Percentiles rank a stretch among this genome's conserved stretches.
Conservation (phyloP, 1,139 yeast species). For the Saccharomyces hybrid region DNA sequence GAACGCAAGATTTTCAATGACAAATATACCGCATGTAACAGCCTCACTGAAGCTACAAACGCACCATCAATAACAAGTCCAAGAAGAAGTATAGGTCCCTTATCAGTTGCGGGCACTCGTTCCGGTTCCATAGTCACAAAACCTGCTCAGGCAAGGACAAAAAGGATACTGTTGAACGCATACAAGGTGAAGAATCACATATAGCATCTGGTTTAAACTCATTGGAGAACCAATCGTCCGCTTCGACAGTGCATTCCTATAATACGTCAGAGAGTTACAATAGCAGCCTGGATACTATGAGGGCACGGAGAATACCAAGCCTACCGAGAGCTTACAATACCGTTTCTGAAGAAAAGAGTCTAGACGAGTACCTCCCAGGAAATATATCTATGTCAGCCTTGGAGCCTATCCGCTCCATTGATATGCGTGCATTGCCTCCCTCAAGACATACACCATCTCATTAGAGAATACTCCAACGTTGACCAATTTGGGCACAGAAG, state of each 20-base stretch:
- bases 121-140: not conserved
- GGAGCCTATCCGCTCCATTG: slow-evolving; percentile 19
- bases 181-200: not conserved
- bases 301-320: not conserved
- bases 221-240: not conserved
- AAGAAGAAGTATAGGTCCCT: not conserved
- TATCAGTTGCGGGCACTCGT: not conserved
- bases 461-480: slow-evolving; percentile 54
- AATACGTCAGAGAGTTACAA: not conserved
- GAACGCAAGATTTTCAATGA: not conserved
- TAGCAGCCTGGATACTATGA: not conserved
- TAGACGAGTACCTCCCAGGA: not conserved
- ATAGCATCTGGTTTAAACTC: not conserved
- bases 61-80: not conserved
- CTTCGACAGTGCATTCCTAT: not conserved
- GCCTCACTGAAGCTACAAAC: not conserved
- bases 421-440: slow-evolving; percentile 39
- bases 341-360: not conserved
- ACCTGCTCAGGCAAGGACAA: not conserved
- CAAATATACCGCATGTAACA: not conserved
- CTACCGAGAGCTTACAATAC: not conserved
- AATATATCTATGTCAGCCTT: not conserved
- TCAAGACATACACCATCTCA: slow-evolving; percentile 50
- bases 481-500: slow-evolving; percentile 27
- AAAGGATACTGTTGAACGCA: not conserved